Conservation (phyloP, 371 early-diverging fungal genomes). For the Mucor saturninus region DNA sequence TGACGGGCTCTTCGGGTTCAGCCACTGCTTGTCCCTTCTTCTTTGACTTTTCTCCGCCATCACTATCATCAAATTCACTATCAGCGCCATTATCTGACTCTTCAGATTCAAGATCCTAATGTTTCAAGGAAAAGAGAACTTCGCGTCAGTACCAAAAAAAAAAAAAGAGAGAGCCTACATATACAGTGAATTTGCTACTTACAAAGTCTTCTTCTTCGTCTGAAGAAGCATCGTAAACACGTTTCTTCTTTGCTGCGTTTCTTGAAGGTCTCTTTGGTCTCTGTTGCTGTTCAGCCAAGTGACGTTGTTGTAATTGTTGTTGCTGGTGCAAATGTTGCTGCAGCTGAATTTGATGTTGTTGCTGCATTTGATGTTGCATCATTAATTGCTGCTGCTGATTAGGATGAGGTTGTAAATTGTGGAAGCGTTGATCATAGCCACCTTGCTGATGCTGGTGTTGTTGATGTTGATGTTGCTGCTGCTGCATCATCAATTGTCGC, state of each 20-base stretch:
- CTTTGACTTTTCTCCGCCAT: slow-evolving; percentile 21
- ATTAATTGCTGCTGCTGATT: slow-evolving; percentile 17
- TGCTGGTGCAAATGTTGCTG: slow-evolving; percentile 33
- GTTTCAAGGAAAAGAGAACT: background rate
- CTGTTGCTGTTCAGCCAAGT: slow-evolving; percentile 16
- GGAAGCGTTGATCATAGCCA: slow-evolving; percentile 17
- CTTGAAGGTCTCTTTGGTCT: slow-evolving; percentile 41
- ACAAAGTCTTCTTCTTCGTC: slow-evolving; percentile 50
- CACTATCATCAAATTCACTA: slow-evolving; percentile 41
- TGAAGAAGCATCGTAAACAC: slow-evolving; percentile 48
- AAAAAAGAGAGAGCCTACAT: background rate
- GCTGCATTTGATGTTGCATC: slow-evolving; percentile 37
- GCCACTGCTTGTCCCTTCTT: slow-evolving; percentile 15
- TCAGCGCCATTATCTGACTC: slow-evolving; percentile 33
- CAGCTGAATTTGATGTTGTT: slow-evolving; percentile 23
- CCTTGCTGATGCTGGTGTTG: slow-evolving; percentile 29
- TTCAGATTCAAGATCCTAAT: slow-evolving; percentile 16
- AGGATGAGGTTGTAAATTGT: slow-evolving; percentile 34
- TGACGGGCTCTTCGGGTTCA: slow-evolving; percentile 58
- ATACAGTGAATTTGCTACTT: background rate
- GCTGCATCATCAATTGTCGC: slow-evolving; percentile 15
- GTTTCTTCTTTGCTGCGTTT: slow-evolving; percentile 43
- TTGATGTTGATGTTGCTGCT: slow-evolving; percentile 33
- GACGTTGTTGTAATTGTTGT: slow-evolving; percentile 34
- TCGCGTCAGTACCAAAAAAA: background rate